Base-by-base conservation (phyloP, 2,329 filamentous ascomycete species). In the Penicillium sp. region DNA sequence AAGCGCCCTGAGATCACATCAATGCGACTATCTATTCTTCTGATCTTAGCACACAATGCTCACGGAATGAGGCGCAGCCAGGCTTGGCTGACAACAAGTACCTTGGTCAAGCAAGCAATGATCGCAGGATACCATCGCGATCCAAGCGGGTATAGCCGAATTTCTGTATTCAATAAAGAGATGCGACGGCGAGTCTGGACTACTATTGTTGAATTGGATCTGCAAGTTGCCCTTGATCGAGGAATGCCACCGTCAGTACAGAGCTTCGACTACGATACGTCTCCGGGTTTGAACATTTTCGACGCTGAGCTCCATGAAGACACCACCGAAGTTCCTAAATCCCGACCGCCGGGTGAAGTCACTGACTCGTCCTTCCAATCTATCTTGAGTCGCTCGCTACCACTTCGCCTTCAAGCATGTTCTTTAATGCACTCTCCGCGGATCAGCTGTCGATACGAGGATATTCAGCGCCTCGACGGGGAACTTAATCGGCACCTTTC, bases 141-240 rank as follows among this genome's bases (percentile, higher is more conserved):
- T 41, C 69, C 70, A 0, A 69, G 60, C 39, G 60, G 64, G 23
- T 68, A 70, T 50, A 62, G 65, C 8, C 67, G 59, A 6, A 71
- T 75, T 13, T 74, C 72, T 0, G 51, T 61, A 1, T 76, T 76
- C 53, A 72, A 76, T 30, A 70, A 71, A 49, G 75, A 77, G 58
- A 75, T 76, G 76, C 77, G 82, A 47, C 75, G 80, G 48, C 75
- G 82, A 40, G 68, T 85, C 2, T 85, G 83, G 83, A 75, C 74
- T 2, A 83, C 82, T 1, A 80, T 84, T 9, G 68, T 81, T 9
- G 81, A 85, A 59, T 67, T 84, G 26, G 82, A 85, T 51, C 65
- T 84, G 2, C 81, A 84, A 59, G 75, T 79, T 0, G 79, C 80
- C 1, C 68, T 84, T 13, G 81, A 84, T 56, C 74, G 75, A 11